Evolutionary conservation across 495 filamentous ascomycete species (phyloP), one percentile per base, ranked within the genome.

Genomic region (Aspergillus mulundensis): DNA sequence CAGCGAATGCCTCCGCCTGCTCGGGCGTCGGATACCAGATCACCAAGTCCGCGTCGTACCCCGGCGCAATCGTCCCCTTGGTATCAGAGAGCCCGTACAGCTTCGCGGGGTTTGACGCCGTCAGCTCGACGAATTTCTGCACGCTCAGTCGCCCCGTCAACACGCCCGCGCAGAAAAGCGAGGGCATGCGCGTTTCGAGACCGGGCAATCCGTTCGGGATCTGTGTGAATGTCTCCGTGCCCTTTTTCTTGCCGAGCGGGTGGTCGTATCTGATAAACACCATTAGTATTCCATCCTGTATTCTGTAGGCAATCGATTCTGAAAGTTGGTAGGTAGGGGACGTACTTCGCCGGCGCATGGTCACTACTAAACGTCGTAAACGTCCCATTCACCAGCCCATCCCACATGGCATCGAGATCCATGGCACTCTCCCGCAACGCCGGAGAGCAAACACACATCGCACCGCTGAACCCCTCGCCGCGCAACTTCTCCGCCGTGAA

Each of bases 191-290:
- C 11, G 82, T 85, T 63, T 85, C 82, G 7, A 86, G 67, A 0
- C 83, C 83, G 0, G 82, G 81, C n/a, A 78, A 70, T 0, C 82
- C 83, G 55, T 86, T 85, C 7, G 82, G 80, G 44, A 75, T 72
- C 34, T 72, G 56, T n/a, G 64, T 67, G 52, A 70, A 73, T 21
- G 61, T 68, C 6, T 58, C 59, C 3, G 66, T 59, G 1, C 71
- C 73, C 11, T 66, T 53, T 53, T 66, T 68, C 60, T 77, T 77
- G 15, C 73, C 71, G 1, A 62, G 60, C 1, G 70, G 62, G 42
- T 73, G 66, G 48, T 73, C 63, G 34, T 58, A 61, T 15, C 58
- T 61, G n/a, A n/a, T n/a, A n/a, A n/a, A n/a, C n/a, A n/a, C n/a
- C n/a, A 47, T 60, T n/a, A 54, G 28, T 15, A 28, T 28, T 3